These are phyloP conservation scores for Aureobasidium sp. DNA, from an alignment of 2,329 filamentous ascomycete species.

Conservation along the genomic window DNA sequence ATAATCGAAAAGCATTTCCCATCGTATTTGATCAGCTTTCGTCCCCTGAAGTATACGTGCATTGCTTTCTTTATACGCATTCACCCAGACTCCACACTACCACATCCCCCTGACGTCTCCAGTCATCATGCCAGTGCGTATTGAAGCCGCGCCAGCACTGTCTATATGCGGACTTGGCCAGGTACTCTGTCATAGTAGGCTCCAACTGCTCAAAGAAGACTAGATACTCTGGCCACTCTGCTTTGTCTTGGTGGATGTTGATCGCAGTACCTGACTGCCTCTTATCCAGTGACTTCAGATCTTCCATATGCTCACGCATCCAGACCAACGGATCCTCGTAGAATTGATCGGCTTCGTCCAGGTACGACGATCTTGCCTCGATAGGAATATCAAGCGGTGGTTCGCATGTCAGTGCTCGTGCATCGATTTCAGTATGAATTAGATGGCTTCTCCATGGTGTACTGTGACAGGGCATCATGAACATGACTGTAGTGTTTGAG, in stretches of 20 bases:
- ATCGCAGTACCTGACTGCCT: not conserved
- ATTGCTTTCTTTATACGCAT: not conserved
- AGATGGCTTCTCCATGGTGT: constrained; percentile 92
- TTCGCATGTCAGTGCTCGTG: constrained; percentile 84
- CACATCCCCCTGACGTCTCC: constrained; percentile 54
- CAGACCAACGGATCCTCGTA: constrained; percentile 55
- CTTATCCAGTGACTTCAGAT: constrained; percentile 1
- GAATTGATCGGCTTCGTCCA: constrained; percentile 88
- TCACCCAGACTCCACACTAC: constrained; percentile 46
- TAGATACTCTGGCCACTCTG: constrained; percentile 40
- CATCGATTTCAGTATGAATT: constrained; percentile 64
- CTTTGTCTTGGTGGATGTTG: constrained; percentile 17
- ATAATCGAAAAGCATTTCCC: not conserved
- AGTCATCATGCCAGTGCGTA: constrained; percentile 57
- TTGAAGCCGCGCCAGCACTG: constrained; percentile 57
- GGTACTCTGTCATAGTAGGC: constrained; percentile 35
- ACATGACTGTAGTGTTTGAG: constrained; percentile 53
- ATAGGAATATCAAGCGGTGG: constrained; percentile 67
- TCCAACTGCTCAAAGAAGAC: constrained; percentile 55
- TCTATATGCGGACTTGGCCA: constrained; percentile 44
- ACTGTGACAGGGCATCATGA: constrained; percentile 92
- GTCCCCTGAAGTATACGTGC: not conserved
- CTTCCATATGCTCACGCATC: constrained; percentile 37
- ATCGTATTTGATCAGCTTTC: not conserved
- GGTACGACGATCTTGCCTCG: constrained; percentile 59